Evolutionary conservation across 192 early-diverging fungal species (phyloP), one percentile per base, ranked within the genome.

Genomic region (Obelidium mucronatum): DNA sequence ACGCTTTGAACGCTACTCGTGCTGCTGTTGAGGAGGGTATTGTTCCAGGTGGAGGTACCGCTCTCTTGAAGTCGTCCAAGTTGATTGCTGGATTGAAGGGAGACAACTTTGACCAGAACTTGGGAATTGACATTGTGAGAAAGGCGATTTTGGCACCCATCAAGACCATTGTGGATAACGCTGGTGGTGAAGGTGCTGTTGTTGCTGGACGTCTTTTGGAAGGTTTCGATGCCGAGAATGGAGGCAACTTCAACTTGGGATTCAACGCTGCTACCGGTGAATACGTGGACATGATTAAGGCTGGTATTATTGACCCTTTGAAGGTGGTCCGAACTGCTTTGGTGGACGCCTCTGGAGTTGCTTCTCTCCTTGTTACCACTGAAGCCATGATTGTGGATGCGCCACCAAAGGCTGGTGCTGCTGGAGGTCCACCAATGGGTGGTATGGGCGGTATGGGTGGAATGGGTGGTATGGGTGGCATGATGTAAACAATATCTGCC

Each of bases 1-100:
- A 99, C 84, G 96, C 98, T 30, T 86, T 99, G 73, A 96, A 96
- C 80, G 98, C 98, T 54, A 99, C 97, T 30, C 95, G 97, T 75
- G 97, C 97, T 44, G 98, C 98, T 61, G 97, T 99, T 73, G 96
- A 98, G 87, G 96, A 97, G 85, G 98, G 98, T 78, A 98, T 98
- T 79, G 92, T 99, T 37, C 98, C 98, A 13, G 98, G 98, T 67
- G 98, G 98, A 81, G 98, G 98, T 71, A 93, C 94, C 39, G 97
- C 97, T 26, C 89, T 99, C 67, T 88, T 99, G 71, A 99, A 99
- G 92, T 91, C 96, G 2, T 88, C 90, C 79, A 92, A 91, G 83
- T 79, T 93, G 77, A 89, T 99, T 30, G 93, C 91, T 13, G 78
- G 73, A 2, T 73, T 98, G 73, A 94, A 95, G 89, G 90, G 92